phyloP scores from a whole-genome alignment of 148 eudicot species.

The Selenicereus undatus region DNA sequence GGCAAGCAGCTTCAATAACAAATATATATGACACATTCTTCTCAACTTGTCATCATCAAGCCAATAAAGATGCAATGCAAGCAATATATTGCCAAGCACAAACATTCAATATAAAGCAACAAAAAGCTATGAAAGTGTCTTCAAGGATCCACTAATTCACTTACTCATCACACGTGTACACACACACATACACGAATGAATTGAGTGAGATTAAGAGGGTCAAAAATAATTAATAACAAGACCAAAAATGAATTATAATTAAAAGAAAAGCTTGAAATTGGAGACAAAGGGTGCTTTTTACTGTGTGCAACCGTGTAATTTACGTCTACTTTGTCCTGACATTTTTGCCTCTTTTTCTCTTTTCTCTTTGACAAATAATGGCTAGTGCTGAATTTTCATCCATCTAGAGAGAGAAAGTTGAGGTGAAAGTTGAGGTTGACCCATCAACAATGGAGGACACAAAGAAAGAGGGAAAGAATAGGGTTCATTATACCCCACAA shows the following conservation, averaged over 20 bases:
- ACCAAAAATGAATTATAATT: not conserved
- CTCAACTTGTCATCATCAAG: not conserved
- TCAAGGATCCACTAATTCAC: not conserved
- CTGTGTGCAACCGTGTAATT: conserved; percentile 38
- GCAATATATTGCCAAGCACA: not conserved
- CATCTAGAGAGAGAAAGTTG: conserved; percentile 2
- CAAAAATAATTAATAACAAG: not conserved
- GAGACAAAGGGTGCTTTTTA: conserved; percentile 33
- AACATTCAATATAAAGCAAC: not conserved
- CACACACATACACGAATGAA: conserved; percentile 1
- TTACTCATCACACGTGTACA: not conserved
- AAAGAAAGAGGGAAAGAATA: not conserved
- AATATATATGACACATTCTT: not conserved
- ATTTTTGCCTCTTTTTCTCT: conserved; percentile 1
- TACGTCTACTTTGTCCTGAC: conserved; percentile 29
- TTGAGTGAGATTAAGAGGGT: not conserved
- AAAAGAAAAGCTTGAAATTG: not conserved
- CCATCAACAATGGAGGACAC: conserved; percentile 44
- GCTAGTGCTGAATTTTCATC: conserved; percentile 19
- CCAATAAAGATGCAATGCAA: not conserved
- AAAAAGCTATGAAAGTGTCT: not conserved
- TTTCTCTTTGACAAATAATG: conserved; percentile 32
- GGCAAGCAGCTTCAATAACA: not conserved
- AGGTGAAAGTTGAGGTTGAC: conserved; percentile 52
- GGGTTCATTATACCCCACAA: not conserved